Conservation (phyloP, 2,329 filamentous ascomycete genomes). For the Tetracladium maxilliforme region DNA sequence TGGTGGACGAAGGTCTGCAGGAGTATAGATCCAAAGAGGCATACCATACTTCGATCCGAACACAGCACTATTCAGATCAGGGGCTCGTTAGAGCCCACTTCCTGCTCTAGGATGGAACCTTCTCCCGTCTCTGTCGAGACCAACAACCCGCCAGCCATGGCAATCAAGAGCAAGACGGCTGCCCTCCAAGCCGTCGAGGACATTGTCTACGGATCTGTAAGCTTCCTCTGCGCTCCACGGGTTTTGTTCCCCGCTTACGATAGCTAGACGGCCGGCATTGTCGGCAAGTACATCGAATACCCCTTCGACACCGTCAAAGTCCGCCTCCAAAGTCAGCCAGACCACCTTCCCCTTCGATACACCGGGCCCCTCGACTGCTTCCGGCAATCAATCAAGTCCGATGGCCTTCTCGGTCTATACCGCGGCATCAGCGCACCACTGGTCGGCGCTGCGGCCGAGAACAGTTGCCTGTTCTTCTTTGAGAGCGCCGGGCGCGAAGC, state of each 20-base stretch:
- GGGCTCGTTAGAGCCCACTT: too few relatives aligned
- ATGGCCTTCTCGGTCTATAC: conserved; percentile 67
- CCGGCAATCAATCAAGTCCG: conserved; percentile 63
- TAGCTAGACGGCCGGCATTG: conserved; percentile 59
- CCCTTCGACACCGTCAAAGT: conserved; percentile 99
- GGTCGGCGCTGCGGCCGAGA: conserved; percentile 82
- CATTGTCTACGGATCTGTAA: conserved; percentile 72
- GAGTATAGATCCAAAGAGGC: too few relatives aligned
- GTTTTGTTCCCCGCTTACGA: conserved; percentile 1
- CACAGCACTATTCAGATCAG: too few relatives aligned
- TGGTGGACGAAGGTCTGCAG: too few relatives aligned
- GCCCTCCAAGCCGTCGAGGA: conserved; percentile 82
- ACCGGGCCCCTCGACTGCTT: conserved; percentile 87
- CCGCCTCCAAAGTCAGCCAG: conserved; percentile 87
- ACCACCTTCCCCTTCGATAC: conserved; percentile 69
- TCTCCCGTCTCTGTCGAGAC: too few relatives aligned
- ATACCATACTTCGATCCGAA: too few relatives aligned
- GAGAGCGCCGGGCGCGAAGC: conserved; percentile 60
- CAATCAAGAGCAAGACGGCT: too few relatives aligned
- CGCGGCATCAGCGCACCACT: conserved; percentile 86
- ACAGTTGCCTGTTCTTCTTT: conserved; percentile 84
- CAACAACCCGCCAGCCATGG: too few relatives aligned
- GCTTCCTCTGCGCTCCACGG: conserved; percentile 14
- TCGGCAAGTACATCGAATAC: conserved; percentile 94
- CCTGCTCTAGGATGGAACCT: too few relatives aligned